A percentile compares a stretch with the other conserved stretches of the same genome.
Evolutionary conservation across 2,329 filamentous ascomycete species (phyloP).

Genomic region (Diaporthe amygdali): DNA sequence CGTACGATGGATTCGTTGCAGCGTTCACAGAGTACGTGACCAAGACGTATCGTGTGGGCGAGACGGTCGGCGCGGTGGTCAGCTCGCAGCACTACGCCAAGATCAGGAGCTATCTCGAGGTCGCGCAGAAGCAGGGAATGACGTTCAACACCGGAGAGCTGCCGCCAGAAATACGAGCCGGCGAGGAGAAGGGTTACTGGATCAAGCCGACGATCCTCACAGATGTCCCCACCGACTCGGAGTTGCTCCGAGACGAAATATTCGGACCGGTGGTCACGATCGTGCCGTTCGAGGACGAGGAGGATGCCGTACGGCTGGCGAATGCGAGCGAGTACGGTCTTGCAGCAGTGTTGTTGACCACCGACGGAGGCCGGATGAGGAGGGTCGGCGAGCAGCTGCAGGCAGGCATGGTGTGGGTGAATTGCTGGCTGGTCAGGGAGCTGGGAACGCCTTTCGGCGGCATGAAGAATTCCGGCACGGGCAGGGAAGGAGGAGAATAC

Average conservation of each 20-base stretch:
- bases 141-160: conserved; percentile 31
- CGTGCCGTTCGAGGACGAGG: conserved; percentile 38
- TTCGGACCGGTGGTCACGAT: conserved; percentile 49
- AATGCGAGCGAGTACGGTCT: conserved; percentile 38
- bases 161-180: conserved; percentile 22
- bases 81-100: conserved; percentile 36
- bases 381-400: conserved; percentile 38
- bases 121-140: conserved; percentile 31
- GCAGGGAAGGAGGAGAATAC: conserved; percentile 38
- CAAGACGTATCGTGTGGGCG: conserved; percentile 28
- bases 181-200: conserved; percentile 33
- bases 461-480: conserved; percentile 39
- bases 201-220: conserved; percentile 35
- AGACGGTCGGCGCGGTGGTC: conserved; percentile 35
- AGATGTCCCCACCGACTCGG: conserved; percentile 30
- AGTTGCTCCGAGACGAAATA: conserved; percentile 43
- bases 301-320: conserved; percentile 33
- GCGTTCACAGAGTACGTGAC: conserved; percentile 30
- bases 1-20: conserved; percentile 45
- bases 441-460: conserved; percentile 40
- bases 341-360: conserved; percentile 36
- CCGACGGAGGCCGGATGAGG: conserved; percentile 35
- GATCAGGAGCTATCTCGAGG: conserved; percentile 32
- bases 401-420: conserved; percentile 40
- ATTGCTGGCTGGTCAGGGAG: conserved; percentile 39